Base-by-base conservation (phyloP, 2,329 filamentous ascomycete species). In the Phaeosphaeria sp. region DNA sequence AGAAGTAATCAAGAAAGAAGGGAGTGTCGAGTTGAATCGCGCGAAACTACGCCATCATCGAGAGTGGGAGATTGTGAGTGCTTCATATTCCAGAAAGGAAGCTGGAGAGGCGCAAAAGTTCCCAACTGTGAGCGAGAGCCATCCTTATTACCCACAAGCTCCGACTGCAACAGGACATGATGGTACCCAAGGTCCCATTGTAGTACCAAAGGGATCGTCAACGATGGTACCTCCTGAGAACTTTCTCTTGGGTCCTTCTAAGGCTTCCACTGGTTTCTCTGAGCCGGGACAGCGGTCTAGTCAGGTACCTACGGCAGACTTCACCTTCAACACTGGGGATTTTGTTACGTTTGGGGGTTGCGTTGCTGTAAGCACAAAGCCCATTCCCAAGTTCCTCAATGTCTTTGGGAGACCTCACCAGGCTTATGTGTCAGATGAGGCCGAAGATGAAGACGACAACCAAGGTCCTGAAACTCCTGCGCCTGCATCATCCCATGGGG, bases 1-100 rank as follows among this genome's bases (percentile, higher is more conserved):
- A 20, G 56, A 53, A 1, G 24, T 61, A 21, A 60, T 64, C 18
- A 17, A n/a, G 13, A 33, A 55, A 15, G 43, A 60, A 36, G 61
- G 59, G 2, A 49, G 51, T 43, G 53, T 43, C 17, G 57, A 61
- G 51, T 47, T 56, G n/a, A 40, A 51, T 46, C 55, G 50, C 11
- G 57, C 57, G 9, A 50, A 55, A 30, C 15, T 52, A 27, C 33
- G 48, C 24, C 21, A 39, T 17, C 44, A 45, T 18, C 33, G 54
- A 8, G 30, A 51, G 15, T 51, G 49, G 53, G 46, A 55, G 22
- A 36, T 22, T n/a, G 25, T 54, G 24, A 56, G 49, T 30, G 49
- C 44, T n/a, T 52, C 51, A 13, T 60, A 57, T 51, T 42, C 40
- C 42, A 39, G 33, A 42, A 53, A 55, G 15, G 33, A 43, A 9